Evolutionary conservation across 1,284 basidiomycete species (phyloP), one percentile per base, ranked within the genome.

Genomic region (Malassezia yamatoensis): DNA sequence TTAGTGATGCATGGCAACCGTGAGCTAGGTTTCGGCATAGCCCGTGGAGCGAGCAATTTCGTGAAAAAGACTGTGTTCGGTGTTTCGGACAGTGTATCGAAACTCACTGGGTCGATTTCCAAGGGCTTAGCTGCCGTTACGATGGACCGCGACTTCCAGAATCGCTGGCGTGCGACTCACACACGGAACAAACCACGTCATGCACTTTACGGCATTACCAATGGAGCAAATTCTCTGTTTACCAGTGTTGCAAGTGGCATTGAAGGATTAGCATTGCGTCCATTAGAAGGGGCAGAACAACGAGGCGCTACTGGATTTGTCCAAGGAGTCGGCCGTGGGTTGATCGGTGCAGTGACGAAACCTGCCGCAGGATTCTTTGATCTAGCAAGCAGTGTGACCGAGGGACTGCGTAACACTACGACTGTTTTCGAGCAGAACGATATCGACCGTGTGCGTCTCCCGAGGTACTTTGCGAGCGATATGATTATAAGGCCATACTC

Each of bases 11-110:
- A 94, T 70, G 94, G 94, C 15, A 91, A 94, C 76, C 85, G 84
- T 68, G 94, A 98, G 66, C 78, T 99, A 16, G 94, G 94, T 1
- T 83, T 93, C 60, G 90, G 94, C n/a, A 90, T 99, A 54, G 94
- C 94, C 2, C 88, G 94, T 37, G 94, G 94, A 0, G 91, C 94
- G 9, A 96, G 90, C 37, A 65, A 64, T 74, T 93, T 98, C 69
- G 88, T 96, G 51, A 96, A 96, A 80, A 98, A 98, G 79, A 96
- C 93, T 0, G 88, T 96, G 11, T 99, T 96, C 69, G 94, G 94
- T 34, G 77, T 99, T 49, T 87, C 88, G 37, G 91, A 99, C 74
- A 93, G 88, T 72, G 81, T 98, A 75, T 93, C 91, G 24, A 98
- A 96, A 77, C 86, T 99, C 67, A 98, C 94, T 0, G 88, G 90